phyloP scores from a whole-genome alignment of 1,139 yeast genomes.

The Hyphopichia fennica region DNA sequence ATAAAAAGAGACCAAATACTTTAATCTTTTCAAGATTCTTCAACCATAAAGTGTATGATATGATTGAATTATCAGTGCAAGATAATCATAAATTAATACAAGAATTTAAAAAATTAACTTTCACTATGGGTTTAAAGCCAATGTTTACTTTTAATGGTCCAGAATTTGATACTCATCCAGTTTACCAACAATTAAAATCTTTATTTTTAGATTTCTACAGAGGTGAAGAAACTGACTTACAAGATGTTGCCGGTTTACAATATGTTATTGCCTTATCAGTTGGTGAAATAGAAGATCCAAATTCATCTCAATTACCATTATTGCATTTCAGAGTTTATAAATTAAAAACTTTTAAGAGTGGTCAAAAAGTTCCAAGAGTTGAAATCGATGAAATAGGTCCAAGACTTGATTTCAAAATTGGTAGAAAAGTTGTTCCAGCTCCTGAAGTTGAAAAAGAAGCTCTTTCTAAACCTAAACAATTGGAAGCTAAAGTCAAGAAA shows the following conservation, averaged over 20 bases:
- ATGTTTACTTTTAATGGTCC: slow-evolving; percentile 94
- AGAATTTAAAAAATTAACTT: slow-evolving; percentile 80
- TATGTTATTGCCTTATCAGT: slow-evolving; percentile 83
- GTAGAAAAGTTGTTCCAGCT: slow-evolving; percentile 80
- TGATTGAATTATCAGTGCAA: slow-evolving; percentile 84
- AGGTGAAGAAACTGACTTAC: slow-evolving; percentile 79
- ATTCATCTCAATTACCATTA: slow-evolving; percentile 56
- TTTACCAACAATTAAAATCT: slow-evolving; percentile 81
- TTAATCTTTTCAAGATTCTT: slow-evolving; percentile 86
- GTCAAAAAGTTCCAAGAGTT: slow-evolving; percentile 89
- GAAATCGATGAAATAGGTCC: slow-evolving; percentile 97
- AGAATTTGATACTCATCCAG: slow-evolving; percentile 86
- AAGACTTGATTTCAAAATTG: slow-evolving; percentile 87
- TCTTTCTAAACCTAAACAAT: slow-evolving; percentile 72
- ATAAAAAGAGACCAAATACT: slow-evolving; percentile 92
- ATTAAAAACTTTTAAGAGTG: slow-evolving; percentile 76
- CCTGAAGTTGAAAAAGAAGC: slow-evolving; percentile 95
- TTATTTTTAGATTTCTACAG: slow-evolving; percentile 88
- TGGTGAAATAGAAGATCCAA: slow-evolving; percentile 73
- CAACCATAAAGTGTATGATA: slow-evolving; percentile 86
- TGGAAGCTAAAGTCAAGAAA: slow-evolving; percentile 83
- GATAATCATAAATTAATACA: slow-evolving; percentile 67
- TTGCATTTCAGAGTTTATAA: slow-evolving; percentile 90
- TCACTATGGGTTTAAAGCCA: slow-evolving; percentile 89
- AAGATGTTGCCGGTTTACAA: slow-evolving; percentile 94